Base-by-base conservation (phyloP, 352 stramenopile species). In the Pythium angustatum region DNA sequence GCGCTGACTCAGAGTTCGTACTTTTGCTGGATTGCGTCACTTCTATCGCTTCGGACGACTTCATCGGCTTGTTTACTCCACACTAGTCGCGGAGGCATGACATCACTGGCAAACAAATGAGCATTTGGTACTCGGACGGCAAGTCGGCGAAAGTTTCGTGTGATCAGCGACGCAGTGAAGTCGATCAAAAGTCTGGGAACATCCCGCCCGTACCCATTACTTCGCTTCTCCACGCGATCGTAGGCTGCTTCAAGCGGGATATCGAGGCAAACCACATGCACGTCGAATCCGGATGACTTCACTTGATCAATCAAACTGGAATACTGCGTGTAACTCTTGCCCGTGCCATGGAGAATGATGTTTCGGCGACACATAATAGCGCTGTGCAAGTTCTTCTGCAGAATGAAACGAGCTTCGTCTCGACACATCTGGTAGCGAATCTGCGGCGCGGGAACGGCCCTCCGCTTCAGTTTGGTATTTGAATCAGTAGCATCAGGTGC, bases 281-380 rank as follows among this genome's bases (percentile, higher is more conserved):
- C 64, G 28, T 91, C 82, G 62, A 90, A 93, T 11, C 79, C 79
- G 2, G 80, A 77, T 0, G 79, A 69, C 45, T 87, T 87, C 17
- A 90, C 80, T 52, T 87, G 78, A 54, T 90, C 79, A 57, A 93
- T 77, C 2, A 88, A 69, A 47, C 56, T 70, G 5, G 79, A 68
- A 44, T 91, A 91, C 58, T 75, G 78, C n/a, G 66, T 79, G 49
- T 89, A 88, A 52, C 73, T 88, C 69, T 90, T 90, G 31, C 85
- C 85, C 27, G 77, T 89, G 57, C 82, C 82, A 58, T 93, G 85
- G 24, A 91, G 66, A 71, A 93, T 91, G 54, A 91, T 83, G 45
- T 93, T 93, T 45, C 84, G 86, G 44, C 81, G 76, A 28, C 77
- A 88, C 75, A 90, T 89, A 62, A 90, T 91, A 5, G 77, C 85